Percentiles rank a stretch among this genome's conserved stretches.
These are phyloP conservation scores for Leccinum boreale DNA, from an alignment of 768 basidiomycete genomes.

Conservation along the genomic window DNA sequence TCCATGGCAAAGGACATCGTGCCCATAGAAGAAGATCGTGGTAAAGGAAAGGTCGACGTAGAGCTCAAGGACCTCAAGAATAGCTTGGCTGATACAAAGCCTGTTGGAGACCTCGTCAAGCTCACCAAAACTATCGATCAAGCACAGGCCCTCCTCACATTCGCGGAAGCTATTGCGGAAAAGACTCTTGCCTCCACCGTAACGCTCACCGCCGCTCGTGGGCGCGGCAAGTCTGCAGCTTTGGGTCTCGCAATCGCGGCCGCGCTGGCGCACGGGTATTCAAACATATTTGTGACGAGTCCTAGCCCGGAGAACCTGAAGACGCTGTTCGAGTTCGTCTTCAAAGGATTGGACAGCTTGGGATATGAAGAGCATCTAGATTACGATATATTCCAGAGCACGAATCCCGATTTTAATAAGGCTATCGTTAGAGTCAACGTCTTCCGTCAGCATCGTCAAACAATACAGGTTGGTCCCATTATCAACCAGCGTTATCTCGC, in stretches of 20 bases:
- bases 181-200: slow-evolving; percentile 94
- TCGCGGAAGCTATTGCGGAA: slow-evolving; percentile 89
- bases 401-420: slow-evolving; percentile 92
- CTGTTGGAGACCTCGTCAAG: slow-evolving; percentile 84
- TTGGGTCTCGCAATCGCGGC: slow-evolving; percentile 93
- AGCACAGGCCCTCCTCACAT: slow-evolving; percentile 90
- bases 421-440: slow-evolving; percentile 95
- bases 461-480: slow-evolving; percentile 73
- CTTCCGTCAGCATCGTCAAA: slow-evolving; percentile 91
- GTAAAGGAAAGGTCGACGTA: slow-evolving; percentile 49
- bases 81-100: slow-evolving; percentile 76
- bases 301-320: slow-evolving; percentile 97
- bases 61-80: slow-evolving; percentile 80
- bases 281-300: slow-evolving; percentile 97
- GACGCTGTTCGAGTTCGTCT: slow-evolving; percentile 96
- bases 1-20: slow-evolving; percentile 92
- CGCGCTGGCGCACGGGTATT: slow-evolving; percentile 90
- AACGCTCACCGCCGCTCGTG: slow-evolving; percentile 90
- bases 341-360: slow-evolving; percentile 91
- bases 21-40: slow-evolving; percentile 51
- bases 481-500: background rate
- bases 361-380: slow-evolving; percentile 98
- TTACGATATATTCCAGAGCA: slow-evolving; percentile 93
- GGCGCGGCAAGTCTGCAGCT: slow-evolving; percentile 95
- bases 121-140: slow-evolving; percentile 93